Conservation (phyloP, 805 yeast genomes). For the Candida boidinii region DNA sequence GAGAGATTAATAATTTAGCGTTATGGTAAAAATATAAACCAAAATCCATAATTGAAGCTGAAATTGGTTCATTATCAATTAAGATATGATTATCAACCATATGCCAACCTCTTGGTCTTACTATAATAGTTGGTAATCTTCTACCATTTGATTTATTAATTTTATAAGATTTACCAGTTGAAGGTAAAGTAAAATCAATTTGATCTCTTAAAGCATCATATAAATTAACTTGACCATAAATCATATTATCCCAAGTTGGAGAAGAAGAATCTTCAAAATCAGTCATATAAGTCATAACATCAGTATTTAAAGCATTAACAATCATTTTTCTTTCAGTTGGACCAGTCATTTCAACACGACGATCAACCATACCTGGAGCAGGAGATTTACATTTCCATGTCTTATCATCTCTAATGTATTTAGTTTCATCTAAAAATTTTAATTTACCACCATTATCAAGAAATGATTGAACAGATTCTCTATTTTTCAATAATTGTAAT, state of each 20-base stretch:
- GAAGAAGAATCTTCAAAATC: conserved; percentile 82
- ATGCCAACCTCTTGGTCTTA: conserved; percentile 88
- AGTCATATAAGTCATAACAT: conserved; percentile 77
- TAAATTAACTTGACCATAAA: conserved; percentile 74
- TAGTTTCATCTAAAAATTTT: conserved; percentile 63
- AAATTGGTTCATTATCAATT: conserved; percentile 68
- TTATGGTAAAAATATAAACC: conserved; percentile 73
- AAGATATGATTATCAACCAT: conserved; percentile 64
- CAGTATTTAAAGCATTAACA: conserved; percentile 70
- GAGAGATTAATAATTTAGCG: conserved; percentile 49
- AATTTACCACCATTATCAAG: conserved; percentile 58
- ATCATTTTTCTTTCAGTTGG: conserved; percentile 83
- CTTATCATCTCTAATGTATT: conserved; percentile 57
- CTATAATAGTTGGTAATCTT: conserved; percentile 69
- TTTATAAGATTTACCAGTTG: conserved; percentile 30
- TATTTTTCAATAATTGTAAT: conserved; percentile 47
- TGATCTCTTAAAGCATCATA: conserved; percentile 69
- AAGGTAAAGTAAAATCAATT: conserved; percentile 37
- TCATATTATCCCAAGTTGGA: conserved; percentile 75
- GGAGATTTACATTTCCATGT: conserved; percentile 70
- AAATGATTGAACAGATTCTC: conserved; percentile 50
- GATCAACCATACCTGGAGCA: conserved; percentile 64
- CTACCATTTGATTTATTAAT: conserved; percentile 37
- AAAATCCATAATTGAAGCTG: conserved; percentile 73
- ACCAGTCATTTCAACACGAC: conserved; percentile 79